These are phyloP conservation scores for Rubia tinctorum DNA, from an alignment of 305 asterid genomes.

Conservation along the genomic window DNA sequence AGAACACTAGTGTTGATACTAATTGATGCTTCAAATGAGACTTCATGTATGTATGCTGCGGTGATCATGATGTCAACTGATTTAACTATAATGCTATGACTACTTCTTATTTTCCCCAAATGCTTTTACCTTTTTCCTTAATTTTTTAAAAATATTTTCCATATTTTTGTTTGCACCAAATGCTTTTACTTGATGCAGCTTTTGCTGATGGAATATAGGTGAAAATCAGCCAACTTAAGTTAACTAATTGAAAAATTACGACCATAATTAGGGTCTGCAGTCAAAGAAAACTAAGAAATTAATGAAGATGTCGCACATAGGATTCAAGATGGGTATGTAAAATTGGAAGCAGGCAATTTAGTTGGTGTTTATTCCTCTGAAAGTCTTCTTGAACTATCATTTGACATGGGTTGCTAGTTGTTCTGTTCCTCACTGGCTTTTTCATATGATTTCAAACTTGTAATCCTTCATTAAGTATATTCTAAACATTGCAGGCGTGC, in stretches of 20 bases:
- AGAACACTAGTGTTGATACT: not conserved
- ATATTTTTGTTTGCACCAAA: not conserved
- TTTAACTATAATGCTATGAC: not conserved
- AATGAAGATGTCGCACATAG: not conserved
- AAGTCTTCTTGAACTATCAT: not conserved
- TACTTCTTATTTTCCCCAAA: not conserved
- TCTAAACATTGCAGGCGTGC: constrained; percentile 47
- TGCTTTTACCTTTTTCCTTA: not conserved
- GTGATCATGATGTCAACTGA: constrained; percentile 2
- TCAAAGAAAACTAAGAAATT: not conserved
- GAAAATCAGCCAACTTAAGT: not conserved
- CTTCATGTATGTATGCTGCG: not conserved
- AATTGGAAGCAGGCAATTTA: not conserved
- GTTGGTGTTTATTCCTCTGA: not conserved
- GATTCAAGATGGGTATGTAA: not conserved
- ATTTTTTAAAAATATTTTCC: not conserved
- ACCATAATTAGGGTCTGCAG: not conserved
- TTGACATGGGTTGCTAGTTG: not conserved
- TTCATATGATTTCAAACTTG: not conserved
- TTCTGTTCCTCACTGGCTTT: constrained; percentile 13
- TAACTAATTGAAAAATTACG: not conserved
- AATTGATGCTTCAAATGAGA: not conserved
- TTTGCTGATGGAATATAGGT: not conserved
- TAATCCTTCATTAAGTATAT: constrained; percentile 3
- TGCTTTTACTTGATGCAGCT: not conserved